phyloP scores from a whole-genome alignment of 2,329 filamentous ascomycete species.

The Trichoderma endophyticum region DNA sequence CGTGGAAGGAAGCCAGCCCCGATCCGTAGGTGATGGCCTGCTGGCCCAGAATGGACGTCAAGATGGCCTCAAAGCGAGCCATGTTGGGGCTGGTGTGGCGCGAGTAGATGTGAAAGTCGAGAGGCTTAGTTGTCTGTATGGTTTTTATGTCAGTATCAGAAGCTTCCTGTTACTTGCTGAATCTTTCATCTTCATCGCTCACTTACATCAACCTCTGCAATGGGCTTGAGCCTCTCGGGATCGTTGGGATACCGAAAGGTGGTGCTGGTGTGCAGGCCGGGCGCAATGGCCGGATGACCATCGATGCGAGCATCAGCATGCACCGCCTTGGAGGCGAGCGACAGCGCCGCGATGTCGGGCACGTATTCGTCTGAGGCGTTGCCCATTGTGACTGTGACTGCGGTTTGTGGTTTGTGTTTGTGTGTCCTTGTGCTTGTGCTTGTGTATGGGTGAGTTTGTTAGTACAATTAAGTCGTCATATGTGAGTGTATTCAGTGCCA shows the following conservation, averaged over 20 bases:
- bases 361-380: neutral
- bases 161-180: neutral
- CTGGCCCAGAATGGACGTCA: constrained; percentile 68
- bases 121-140: constrained; percentile 28
- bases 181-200: neutral
- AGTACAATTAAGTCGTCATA: neutral
- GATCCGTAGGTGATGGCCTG: constrained; percentile 75
- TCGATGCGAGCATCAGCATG: constrained; percentile 81
- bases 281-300: constrained; percentile 74
- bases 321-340: constrained; percentile 68
- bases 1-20: constrained; percentile 85
- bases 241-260: constrained; percentile 80
- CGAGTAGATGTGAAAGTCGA: constrained; percentile 77
- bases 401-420: neutral
- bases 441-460: neutral
- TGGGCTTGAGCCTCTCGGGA: constrained; percentile 57
- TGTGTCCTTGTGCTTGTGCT: neutral
- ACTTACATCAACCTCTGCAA: constrained; percentile 48
- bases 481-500: no score
- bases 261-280: constrained; percentile 85
- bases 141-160: neutral
- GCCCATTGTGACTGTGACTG: constrained; percentile 5
- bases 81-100: constrained; percentile 75
- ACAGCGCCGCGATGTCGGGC: constrained; percentile 24
- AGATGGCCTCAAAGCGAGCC: constrained; percentile 79